Percentiles rank a stretch among this genome's conserved stretches.
phyloP scores from a whole-genome alignment of 192 early-diverging fungal genomes.

The Oehlia diaphana region DNA sequence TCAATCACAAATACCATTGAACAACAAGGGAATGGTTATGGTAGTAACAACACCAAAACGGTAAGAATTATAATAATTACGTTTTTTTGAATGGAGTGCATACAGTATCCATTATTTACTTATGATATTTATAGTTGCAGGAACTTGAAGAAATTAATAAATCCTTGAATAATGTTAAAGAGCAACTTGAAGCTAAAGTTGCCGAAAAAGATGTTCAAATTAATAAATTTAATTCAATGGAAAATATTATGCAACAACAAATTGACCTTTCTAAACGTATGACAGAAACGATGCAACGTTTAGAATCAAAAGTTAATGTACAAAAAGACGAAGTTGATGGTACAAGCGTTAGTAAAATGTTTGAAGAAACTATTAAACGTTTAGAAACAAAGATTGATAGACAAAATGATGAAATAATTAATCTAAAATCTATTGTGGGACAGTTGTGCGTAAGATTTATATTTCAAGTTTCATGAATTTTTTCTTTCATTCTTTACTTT shows the following conservation, averaged over 20 bases:
- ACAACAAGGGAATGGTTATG: neutral
- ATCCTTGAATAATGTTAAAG: neutral
- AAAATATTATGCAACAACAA: neutral
- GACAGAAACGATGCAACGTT: conserved; percentile 8
- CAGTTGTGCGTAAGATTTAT: conserved; percentile 20
- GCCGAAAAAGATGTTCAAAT: neutral
- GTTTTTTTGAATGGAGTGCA: too few species aligned
- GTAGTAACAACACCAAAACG: neutral
- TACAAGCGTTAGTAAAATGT: neutral
- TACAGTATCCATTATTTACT: too few species aligned
- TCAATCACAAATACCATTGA: neutral
- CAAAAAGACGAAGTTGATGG: conserved; percentile 5
- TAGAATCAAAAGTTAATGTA: conserved; percentile 18
- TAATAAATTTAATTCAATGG: neutral
- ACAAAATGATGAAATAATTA: neutral
- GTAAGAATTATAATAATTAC: neutral
- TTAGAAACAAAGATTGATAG: conserved; percentile 3
- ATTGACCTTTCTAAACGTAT: conserved; percentile 4
- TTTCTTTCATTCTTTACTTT: neutral
- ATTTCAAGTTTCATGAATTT: neutral
- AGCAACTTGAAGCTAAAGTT: too few species aligned
- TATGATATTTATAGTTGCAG: neutral
- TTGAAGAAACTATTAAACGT: conserved; percentile 5
- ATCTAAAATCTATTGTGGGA: neutral
- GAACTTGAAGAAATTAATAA: neutral